phyloP scores from a whole-genome alignment of 371 early-diverging fungal species.

The Mortierella sp. region DNA sequence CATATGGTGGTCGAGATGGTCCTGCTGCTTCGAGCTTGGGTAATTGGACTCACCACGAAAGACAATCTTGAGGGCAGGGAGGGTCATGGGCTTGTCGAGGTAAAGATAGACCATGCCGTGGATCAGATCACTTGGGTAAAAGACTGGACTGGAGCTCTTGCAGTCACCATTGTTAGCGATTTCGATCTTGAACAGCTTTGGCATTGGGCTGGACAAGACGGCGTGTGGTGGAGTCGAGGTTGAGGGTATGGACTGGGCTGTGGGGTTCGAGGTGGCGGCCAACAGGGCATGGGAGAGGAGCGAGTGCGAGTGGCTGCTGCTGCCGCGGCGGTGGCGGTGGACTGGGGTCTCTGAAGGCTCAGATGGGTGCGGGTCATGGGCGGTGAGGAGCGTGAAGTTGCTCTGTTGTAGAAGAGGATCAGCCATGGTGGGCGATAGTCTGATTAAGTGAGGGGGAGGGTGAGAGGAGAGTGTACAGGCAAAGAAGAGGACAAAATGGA shows the following conservation, averaged over 20 bases:
- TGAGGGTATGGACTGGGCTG: background rate
- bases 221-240: constrained; percentile 6
- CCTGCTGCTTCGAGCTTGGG: constrained; percentile 51
- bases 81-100: constrained; percentile 51
- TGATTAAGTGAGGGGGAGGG: background rate
- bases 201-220: constrained; percentile 38
- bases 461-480: no score
- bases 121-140: constrained; percentile 48
- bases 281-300: background rate
- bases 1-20: constrained; percentile 52
- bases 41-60: constrained; percentile 52
- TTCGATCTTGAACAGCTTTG: constrained; percentile 49
- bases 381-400: constrained; percentile 17
- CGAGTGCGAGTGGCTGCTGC: constrained; percentile 13
- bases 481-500: no score
- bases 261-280: background rate
- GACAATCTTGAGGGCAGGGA: constrained; percentile 53
- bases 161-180: constrained; percentile 45
- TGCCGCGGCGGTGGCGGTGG: constrained; percentile 5
- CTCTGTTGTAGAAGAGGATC: constrained; percentile 12
- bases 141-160: constrained; percentile 44
- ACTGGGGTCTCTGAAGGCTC: constrained; percentile 6
- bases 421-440: constrained; percentile 10
- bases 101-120: constrained; percentile 50
- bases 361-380: constrained; percentile 16